Evolutionary conservation across 768 basidiomycete species (phyloP).

Genomic region (Galerina marginata): DNA sequence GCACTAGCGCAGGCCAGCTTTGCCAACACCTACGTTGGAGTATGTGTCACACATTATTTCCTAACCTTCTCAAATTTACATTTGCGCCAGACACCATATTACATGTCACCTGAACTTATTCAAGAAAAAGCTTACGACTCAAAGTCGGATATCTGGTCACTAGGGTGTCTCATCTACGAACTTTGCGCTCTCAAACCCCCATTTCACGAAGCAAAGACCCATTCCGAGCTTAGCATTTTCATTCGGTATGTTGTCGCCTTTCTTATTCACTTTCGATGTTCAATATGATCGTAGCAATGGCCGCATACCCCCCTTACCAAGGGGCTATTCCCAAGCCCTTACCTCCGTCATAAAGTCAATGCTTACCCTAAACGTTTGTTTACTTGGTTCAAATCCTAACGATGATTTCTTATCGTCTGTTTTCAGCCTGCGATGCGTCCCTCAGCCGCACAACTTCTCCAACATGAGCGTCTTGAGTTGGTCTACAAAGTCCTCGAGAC

Average conservation of each 20-base stretch:
- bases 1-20: slow-evolving; percentile 88
- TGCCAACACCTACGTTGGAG: slow-evolving; percentile 96
- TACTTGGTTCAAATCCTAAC: not conserved
- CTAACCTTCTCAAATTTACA: not conserved
- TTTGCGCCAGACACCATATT: slow-evolving; percentile 85
- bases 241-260: slow-evolving; percentile 59
- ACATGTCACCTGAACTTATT: slow-evolving; percentile 99
- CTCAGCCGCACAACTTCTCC: slow-evolving; percentile 78
- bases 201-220: slow-evolving; percentile 92
- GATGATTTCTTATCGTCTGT: not conserved
- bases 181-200: slow-evolving; percentile 93
- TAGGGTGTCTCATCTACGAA: slow-evolving; percentile 96
- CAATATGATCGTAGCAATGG: slow-evolving; percentile 59
- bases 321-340: slow-evolving; percentile 78
- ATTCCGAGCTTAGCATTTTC: slow-evolving; percentile 80
- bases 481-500: slow-evolving; percentile 76
- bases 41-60: slow-evolving; percentile 49
- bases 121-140: slow-evolving; percentile 97
- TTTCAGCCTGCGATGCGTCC: slow-evolving; percentile 84
- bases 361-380: slow-evolving; percentile 35
- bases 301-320: slow-evolving; percentile 88
- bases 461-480: slow-evolving; percentile 77
- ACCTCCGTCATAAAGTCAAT: slow-evolving; percentile 83
- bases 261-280: not conserved
- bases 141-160: slow-evolving; percentile 98